phyloP scores from a whole-genome alignment of 1,284 basidiomycete genomes.

The Amylostereum chailletii region DNA sequence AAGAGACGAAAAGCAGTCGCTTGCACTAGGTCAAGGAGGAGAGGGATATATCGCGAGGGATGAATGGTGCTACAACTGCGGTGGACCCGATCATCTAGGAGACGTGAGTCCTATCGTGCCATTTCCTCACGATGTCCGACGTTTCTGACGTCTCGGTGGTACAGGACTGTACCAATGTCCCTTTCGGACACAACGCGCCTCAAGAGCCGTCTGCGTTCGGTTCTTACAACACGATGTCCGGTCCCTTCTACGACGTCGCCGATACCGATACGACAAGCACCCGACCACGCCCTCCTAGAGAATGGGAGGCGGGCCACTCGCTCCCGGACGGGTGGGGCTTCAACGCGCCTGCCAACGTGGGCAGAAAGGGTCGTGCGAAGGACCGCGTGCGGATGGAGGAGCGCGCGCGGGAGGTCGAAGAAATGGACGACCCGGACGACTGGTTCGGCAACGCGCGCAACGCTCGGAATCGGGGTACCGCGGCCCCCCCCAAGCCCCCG shows the following conservation, averaged over 20 bases:
- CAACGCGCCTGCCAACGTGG: slow-evolving; percentile 49
- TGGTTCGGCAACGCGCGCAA: slow-evolving; percentile 46
- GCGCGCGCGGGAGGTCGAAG: slow-evolving; percentile 35
- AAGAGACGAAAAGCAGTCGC: slow-evolving; percentile 39
- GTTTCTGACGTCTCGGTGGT: slow-evolving; percentile 1
- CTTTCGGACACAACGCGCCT: slow-evolving; percentile 40
- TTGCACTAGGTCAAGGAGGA: slow-evolving; percentile 60
- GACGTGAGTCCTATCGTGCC: slow-evolving; percentile 52
- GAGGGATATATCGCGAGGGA: slow-evolving; percentile 68
- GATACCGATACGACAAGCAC: slow-evolving; percentile 18
- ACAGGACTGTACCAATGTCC: slow-evolving; percentile 64
- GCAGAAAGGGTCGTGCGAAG: slow-evolving; percentile 52
- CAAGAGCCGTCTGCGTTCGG: slow-evolving; percentile 72
- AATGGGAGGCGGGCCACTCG: slow-evolving; percentile 24
- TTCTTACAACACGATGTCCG: slow-evolving; percentile 52
- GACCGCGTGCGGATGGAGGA: slow-evolving; percentile 47
- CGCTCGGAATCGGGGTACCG: slow-evolving; percentile 15
- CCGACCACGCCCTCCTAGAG: slow-evolving; percentile 19
- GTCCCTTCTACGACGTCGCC: slow-evolving; percentile 61
- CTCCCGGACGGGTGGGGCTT: slow-evolving; percentile 35
- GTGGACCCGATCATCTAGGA: slow-evolving; percentile 71
- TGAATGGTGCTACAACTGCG: slow-evolving; percentile 89
- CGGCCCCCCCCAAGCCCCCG: slow-evolving; percentile 5
- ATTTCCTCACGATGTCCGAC: background rate
- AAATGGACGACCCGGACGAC: slow-evolving; percentile 45